Conservation (phyloP, 768 basidiomycete genomes). For the Inosperma sp. region DNA sequence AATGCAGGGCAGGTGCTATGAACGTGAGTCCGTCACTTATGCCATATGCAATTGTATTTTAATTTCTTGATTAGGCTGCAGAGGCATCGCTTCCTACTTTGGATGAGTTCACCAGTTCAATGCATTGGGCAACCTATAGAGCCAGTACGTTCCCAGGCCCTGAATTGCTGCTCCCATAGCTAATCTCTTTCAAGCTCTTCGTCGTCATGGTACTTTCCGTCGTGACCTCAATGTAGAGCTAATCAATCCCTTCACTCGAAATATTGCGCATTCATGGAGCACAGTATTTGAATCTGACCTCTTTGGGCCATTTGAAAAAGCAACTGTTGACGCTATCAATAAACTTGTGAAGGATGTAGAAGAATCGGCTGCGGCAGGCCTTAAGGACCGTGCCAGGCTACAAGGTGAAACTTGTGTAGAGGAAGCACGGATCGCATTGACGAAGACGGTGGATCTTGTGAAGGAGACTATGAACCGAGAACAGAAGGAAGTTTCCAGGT, state of each 20-base stretch:
- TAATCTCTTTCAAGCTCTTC: slow-evolving; percentile 34
- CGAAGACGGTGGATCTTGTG: slow-evolving; percentile 45
- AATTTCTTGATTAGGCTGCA: slow-evolving; percentile 31
- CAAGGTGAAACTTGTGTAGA: slow-evolving; percentile 51
- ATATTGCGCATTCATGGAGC: slow-evolving; percentile 55
- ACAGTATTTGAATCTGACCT: slow-evolving; percentile 58
- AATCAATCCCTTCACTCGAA: slow-evolving; percentile 51
- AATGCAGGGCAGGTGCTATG: slow-evolving; percentile 47
- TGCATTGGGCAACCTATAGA: slow-evolving; percentile 60
- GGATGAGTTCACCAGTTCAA: slow-evolving; percentile 46
- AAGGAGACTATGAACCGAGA: slow-evolving; percentile 45
- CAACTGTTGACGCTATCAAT: slow-evolving; percentile 35
- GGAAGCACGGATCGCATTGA: slow-evolving; percentile 47
- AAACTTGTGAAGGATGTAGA: slow-evolving; percentile 49
- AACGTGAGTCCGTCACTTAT: slow-evolving; percentile 33
- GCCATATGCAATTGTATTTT: slow-evolving; percentile 1
- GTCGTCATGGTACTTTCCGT: slow-evolving; percentile 52
- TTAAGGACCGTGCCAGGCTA: slow-evolving; percentile 47
- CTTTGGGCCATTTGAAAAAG: slow-evolving; percentile 44
- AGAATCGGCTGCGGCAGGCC: slow-evolving; percentile 43
- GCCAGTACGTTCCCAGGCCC: slow-evolving; percentile 41
- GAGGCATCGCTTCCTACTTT: slow-evolving; percentile 42
- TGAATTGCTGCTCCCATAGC: neutral
- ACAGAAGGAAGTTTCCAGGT: slow-evolving; percentile 58
- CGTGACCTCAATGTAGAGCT: slow-evolving; percentile 60